Evolutionary conservation across 2,329 filamentous ascomycete genomes (phyloP), one percentile per base, ranked within the genome.

Genomic region (Ophiocordyceps camponoti-saundersi): DNA sequence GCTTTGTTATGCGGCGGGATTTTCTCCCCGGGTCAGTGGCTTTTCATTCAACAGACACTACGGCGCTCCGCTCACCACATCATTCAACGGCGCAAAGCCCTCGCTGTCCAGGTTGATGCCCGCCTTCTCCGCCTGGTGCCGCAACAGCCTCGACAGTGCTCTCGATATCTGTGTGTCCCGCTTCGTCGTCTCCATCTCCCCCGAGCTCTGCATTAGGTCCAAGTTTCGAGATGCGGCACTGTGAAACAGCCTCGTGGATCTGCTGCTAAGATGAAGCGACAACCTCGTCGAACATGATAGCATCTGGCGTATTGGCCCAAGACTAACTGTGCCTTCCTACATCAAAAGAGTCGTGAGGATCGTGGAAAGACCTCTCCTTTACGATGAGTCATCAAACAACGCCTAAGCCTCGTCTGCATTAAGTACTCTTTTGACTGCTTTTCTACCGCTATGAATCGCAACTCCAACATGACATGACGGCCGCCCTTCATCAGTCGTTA

Each of bases 71-170:
- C 75, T 70, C 57, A 79, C 75, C 58, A 81, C 78, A 48, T 65
- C 61, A 52, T 77, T 71, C 48, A 81, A 59, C 42, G 67, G 63
- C 41, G 76, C 78, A 57, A 67, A 82, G 0, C 79, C 79, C 56
- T 78, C 75, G 1, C 54, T 61, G 55, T 82, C 77, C 8, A 81
- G 67, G 54, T 60, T 54, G 44, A 82, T 67, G 4, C 77, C 76
- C 20, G 72, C 77, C 39, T 69, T 71, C 45, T 63, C 62, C 10
- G 75, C 75, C 62, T 77, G 73, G 51, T 79, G 75, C 30, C 75
- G 60, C 49, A 79, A 58, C 44, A 79, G 61, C 51, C 58, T 64
- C 16, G 73, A 77, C 42, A 79, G 60, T 12, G 73, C 72, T 53
- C 67, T 72, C 8, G 73, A 77, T 42, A 78, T 60, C 47, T 66